Base-by-base conservation (phyloP, 257 asterid genomes). In the Solanum commersonii region DNA sequence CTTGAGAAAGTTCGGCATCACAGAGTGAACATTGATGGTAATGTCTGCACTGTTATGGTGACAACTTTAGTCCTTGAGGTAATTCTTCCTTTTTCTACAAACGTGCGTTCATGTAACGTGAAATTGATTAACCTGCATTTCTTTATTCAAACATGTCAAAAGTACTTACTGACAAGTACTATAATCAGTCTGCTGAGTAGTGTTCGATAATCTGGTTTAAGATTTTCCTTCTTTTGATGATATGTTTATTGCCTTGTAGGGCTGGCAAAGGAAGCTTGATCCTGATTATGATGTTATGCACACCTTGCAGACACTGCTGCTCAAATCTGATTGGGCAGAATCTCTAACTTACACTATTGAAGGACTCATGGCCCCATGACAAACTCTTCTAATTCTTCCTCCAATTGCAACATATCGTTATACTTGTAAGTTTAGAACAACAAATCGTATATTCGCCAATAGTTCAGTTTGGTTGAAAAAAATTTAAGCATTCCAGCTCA, bases 251-350 rank as follows among this genome's bases (percentile, higher is more conserved):
- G 44, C 29, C 44, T 49, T 9, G 10, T 22, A 88, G 90, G 90
- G 90, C 25, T 88, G 90, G 88, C 88, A 88, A 49, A 27, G 88
- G 87, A 88, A 88, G 60, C 90, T 88, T 65, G 90, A 88, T 88
- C 90, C 88, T 23, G 87, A 77, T 25, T 88, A 88, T 52, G 88
- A 88, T 86, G 68, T 88, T 42, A 85, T 86, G 90, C 84, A 86
- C 29, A 88, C 84, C 14, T 34, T 88, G 33, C 88, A 86, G 76
- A 78, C 87, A 6, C 46, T 88, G 87, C 33, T 88, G n/a, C 90
- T 88, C 76, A 79, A 86, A 52, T 84, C 87, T 20, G 88, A 88
- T 59, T 88, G 90, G 90, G 84, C 88, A 35, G 59, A 88, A 60
- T 86, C 90, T 35, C 68, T 86, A 23, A 13, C 88, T 29, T 88